A percentile compares a stretch with the other conserved stretches of the same genome.
Evolutionary conservation across 495 filamentous ascomycete genomes (phyloP).

Genomic region (Tuber microsphaerosporum): DNA sequence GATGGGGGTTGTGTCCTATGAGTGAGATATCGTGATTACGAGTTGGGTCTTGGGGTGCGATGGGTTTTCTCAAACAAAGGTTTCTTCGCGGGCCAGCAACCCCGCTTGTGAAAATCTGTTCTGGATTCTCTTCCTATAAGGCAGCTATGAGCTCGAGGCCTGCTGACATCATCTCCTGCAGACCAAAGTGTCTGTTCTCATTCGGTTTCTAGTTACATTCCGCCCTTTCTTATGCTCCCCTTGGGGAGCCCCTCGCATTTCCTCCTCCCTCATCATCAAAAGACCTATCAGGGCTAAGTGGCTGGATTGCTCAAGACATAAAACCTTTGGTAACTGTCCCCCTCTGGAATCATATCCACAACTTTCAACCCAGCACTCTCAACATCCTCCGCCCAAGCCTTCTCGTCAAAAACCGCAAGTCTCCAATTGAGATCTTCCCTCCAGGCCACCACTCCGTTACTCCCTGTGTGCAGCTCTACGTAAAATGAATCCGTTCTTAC

Average conservation of each 20-base stretch:
- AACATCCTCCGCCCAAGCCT: conserved; percentile 9
- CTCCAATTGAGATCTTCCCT: conserved; percentile 19
- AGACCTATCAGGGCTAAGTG: background rate
- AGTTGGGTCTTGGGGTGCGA: background rate
- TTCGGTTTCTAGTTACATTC: background rate
- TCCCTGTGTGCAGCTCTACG: conserved; percentile 12
- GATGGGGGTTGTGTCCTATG: background rate
- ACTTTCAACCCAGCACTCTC: conserved; percentile 15
- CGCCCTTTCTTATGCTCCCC: background rate
- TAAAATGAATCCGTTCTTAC: conserved; percentile 16
- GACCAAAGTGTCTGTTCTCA: background rate
- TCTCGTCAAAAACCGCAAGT: conserved; percentile 14
- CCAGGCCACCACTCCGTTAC: conserved; percentile 11
- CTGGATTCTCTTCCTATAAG: background rate
- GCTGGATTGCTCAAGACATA: conserved; percentile 8
- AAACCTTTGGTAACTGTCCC: conserved; percentile 5
- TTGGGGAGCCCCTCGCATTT: background rate
- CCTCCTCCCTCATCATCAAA: background rate
- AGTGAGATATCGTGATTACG: background rate
- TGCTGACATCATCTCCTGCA: background rate
- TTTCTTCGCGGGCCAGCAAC: background rate
- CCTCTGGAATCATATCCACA: conserved; percentile 10
- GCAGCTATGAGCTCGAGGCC: background rate
- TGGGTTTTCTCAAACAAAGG: background rate
- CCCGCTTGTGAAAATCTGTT: background rate